These are phyloP conservation scores for Trichoderma gamsii DNA, from an alignment of 495 filamentous ascomycete genomes.

Conservation along the genomic window DNA sequence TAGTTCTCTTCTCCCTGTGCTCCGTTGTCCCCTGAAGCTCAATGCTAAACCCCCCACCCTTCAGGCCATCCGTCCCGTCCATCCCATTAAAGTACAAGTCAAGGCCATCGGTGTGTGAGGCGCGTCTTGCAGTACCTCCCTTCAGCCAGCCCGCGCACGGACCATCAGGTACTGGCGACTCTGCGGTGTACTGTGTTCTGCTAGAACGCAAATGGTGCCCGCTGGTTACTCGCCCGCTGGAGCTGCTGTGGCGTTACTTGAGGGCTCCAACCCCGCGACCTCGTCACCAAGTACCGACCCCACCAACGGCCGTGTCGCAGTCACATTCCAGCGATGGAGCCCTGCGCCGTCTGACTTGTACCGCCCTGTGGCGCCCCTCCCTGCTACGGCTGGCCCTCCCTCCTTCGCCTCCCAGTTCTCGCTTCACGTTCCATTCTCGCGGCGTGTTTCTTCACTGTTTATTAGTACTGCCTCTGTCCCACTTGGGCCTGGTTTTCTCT, in stretches of 20 bases:
- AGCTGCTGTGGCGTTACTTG: neutral
- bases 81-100: neutral
- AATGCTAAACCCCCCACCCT: neutral
- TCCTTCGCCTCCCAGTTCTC: neutral
- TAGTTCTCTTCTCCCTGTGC: neutral
- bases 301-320: neutral
- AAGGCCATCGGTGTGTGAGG: neutral
- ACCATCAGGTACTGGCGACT: neutral
- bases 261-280: neutral
- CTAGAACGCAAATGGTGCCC: neutral
- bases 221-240: neutral
- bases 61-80: neutral
- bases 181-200: neutral
- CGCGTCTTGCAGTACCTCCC: slow-evolving; percentile 8
- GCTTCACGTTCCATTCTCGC: neutral
- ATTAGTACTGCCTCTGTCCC: slow-evolving; percentile 12
- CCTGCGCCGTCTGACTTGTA: neutral
- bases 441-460: neutral
- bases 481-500: neutral
- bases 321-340: too few relatives aligned
- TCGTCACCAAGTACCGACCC: neutral
- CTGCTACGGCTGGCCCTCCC: neutral
- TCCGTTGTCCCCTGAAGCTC: neutral
- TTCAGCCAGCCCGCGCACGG: neutral
- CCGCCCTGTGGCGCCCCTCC: neutral